These are phyloP conservation scores for Sparassis latifolia DNA, from an alignment of 1,284 basidiomycete genomes.

Conservation along the genomic window DNA sequence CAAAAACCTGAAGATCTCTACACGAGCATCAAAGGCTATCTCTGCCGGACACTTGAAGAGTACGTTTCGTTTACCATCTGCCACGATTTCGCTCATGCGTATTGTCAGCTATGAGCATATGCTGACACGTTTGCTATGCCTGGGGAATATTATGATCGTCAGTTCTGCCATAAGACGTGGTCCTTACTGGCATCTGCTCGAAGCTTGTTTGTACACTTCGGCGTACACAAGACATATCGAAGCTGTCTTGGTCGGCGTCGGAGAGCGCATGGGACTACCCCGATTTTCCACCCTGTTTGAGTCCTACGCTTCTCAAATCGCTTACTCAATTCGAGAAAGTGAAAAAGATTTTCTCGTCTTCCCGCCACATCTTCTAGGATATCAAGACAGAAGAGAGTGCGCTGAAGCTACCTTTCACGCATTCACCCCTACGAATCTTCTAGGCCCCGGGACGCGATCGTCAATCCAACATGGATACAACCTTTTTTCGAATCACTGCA, in stretches of 20 bases:
- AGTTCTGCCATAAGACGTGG: slow-evolving; percentile 79
- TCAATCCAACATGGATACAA: slow-evolving; percentile 33
- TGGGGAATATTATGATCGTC: slow-evolving; percentile 82
- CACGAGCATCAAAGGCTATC: slow-evolving; percentile 32
- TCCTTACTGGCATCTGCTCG: slow-evolving; percentile 84
- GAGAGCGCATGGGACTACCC: slow-evolving; percentile 63
- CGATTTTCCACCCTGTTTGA: slow-evolving; percentile 67
- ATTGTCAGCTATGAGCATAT: slow-evolving; percentile 64
- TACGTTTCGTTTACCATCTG: slow-evolving; percentile 25
- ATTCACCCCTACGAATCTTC: slow-evolving; percentile 56
- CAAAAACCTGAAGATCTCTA: slow-evolving; percentile 37
- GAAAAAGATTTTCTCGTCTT: slow-evolving; percentile 56
- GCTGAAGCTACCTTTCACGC: slow-evolving; percentile 55
- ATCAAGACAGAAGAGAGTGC: slow-evolving; percentile 50
- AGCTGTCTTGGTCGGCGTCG: slow-evolving; percentile 56
- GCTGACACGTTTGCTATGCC: slow-evolving; percentile 71
- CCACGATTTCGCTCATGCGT: slow-evolving; percentile 5
- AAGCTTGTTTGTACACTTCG: slow-evolving; percentile 47
- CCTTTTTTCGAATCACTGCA: slow-evolving; percentile 60
- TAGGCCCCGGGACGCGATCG: slow-evolving; percentile 29
- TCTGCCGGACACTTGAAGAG: slow-evolving; percentile 40
- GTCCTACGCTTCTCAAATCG: slow-evolving; percentile 75
- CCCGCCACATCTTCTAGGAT: slow-evolving; percentile 70
- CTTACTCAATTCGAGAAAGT: slow-evolving; percentile 50
- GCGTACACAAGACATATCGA: slow-evolving; percentile 59